Evolutionary conservation across 768 basidiomycete genomes (phyloP), one percentile per base, ranked within the genome.

Genomic region (Xerocomellus dryophilus): DNA sequence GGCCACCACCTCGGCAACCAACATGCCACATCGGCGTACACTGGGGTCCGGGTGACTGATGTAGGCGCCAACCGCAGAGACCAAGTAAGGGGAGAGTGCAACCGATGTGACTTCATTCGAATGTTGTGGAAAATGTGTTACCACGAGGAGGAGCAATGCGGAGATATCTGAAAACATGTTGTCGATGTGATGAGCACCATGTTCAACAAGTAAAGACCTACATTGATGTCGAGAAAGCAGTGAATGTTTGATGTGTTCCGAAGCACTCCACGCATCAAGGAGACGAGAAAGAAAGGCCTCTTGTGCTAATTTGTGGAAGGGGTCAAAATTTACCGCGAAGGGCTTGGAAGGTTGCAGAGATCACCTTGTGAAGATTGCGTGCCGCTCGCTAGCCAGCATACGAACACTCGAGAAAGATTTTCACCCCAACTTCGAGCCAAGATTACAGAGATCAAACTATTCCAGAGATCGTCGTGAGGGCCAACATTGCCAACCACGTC

Each of bases 11-110:
- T 99, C 96, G 1, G 90, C 96, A 1, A 83, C 84, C 32, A 98
- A 79, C 93, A 99, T 96, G 4, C 97, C 97, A 60, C 93, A 89
- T 23, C 86, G 80, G 4, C 96, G 85, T 18, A 97, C 79, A 4
- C 84, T 77, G 2, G 76, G 71, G 49, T 96, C 92, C 7, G 85
- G 71, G 69, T 96, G 92, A 1, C 78, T 78, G 42, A 99, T 83
- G 64, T 97, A 98, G 6, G 72, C 70, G 7, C 85, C 81, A 43
- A 97, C 77, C 12, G 82, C 82, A 20, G 75, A 72, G 57, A 98
- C 78, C 64, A 98, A 86, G 1, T 74, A 53, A 5, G 83, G 74
- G 12, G 81, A 83, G 29, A 79, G 68, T 3, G 82, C 77, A 4
- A 88, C 68, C 9, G 73, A 69, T 32, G 70, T 63, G 12, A 84